These are phyloP conservation scores for Hymenoscyphus infarciens DNA, from an alignment of 2,329 filamentous ascomycete species.

Conservation along the genomic window DNA sequence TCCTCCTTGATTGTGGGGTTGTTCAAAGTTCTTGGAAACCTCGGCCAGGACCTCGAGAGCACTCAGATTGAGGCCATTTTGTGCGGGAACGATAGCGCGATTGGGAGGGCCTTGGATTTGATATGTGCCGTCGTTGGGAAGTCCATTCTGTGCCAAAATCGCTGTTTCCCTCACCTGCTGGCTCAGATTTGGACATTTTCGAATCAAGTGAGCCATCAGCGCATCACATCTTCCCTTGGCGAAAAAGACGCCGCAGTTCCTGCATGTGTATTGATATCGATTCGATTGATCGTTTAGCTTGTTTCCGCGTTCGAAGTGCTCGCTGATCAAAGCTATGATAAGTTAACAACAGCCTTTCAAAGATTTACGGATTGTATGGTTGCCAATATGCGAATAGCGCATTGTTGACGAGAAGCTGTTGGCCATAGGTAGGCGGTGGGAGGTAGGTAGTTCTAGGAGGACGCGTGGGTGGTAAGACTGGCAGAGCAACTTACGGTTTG, in stretches of 20 bases:
- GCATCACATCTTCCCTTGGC: slow-evolving; percentile 86
- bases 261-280: slow-evolving; percentile 88
- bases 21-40: slow-evolving; percentile 61
- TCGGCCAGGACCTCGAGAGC: slow-evolving; percentile 84
- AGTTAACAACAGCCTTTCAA: slow-evolving; percentile 12
- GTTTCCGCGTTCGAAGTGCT: slow-evolving; percentile 82
- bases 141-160: slow-evolving; percentile 67
- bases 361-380: not conserved
- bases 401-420: slow-evolving; percentile 1
- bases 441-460: not conserved
- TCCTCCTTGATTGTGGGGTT: slow-evolving; percentile 41
- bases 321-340: slow-evolving; percentile 59
- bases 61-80: slow-evolving; percentile 61
- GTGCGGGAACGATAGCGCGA: slow-evolving; percentile 29
- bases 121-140: slow-evolving; percentile 45
- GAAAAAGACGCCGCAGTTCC: slow-evolving; percentile 81
- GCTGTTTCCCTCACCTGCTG: slow-evolving; percentile 73
- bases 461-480: slow-evolving; percentile 5
- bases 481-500: slow-evolving; percentile 26
- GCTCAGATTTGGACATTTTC: slow-evolving; percentile 78
- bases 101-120: slow-evolving; percentile 22
- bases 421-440: not conserved
- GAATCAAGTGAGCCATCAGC: slow-evolving; percentile 75
- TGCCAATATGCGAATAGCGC: not conserved
- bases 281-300: slow-evolving; percentile 90